Base-by-base conservation (phyloP, 768 basidiomycete species). In the Suillus subluteus region DNA sequence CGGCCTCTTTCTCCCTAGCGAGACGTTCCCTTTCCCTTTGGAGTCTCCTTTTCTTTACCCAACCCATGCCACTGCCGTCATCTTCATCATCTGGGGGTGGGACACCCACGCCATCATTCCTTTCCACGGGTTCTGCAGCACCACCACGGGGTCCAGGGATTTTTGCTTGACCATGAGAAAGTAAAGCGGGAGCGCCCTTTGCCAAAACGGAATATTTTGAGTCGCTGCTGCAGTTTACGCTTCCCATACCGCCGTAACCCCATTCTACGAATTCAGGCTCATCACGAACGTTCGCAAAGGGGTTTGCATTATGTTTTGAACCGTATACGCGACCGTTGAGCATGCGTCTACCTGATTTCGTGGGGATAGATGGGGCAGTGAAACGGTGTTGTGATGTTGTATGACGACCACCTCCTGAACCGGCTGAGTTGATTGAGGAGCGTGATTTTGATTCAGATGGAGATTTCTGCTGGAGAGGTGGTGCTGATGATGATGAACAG, bases 251-350 rank as follows among this genome's bases (percentile, higher is more conserved):
- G 40, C 92, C 92, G 66, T 91, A 92, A 0, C 95, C 95, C 95
- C 95, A 96, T 76, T 96, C 95, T 18, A 95, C 92, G 70, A 96
- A 96, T 73, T 91, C 91, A 40, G 91, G 91, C 0, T 88, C 86
- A 37, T 88, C 87, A 6, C 82, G 82, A 16, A 82, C 87, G 65
- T 82, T 88, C 7, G 85, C 89, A 69, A 92, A 92, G 0, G 84
- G 88, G 71, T 92, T 88, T 6, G 79, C 76, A 43, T 80, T 78
- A 59, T 72, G 71, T 65, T 71, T 81, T 66, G 74, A 82, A 59
- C 95, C 94, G 70, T 96, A 96, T 0, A 95, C 86, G 32, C 95
- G 84, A 0, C 95, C 95, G 72, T 96, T 96, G 67, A 96, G 83
- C 90, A 96, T 90, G 64, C 83, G 84, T 4, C 85, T 82, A 63